Percentiles rank a stretch among this genome's conserved stretches.
These are phyloP conservation scores for Trichoderma hamatum DNA, from an alignment of 2,329 filamentous ascomycete genomes.

Conservation along the genomic window DNA sequence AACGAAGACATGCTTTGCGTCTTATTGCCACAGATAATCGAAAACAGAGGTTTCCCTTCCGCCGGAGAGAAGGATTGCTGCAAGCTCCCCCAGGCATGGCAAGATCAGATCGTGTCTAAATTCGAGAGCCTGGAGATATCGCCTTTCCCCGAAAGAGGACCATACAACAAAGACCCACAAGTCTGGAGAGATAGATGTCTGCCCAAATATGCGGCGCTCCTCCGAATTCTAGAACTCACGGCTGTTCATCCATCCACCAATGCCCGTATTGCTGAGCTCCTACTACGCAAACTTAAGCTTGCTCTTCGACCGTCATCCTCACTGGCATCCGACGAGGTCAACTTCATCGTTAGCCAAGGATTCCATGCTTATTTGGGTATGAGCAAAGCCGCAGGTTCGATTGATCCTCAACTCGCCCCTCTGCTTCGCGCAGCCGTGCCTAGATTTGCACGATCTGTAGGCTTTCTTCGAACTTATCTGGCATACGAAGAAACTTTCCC, in stretches of 20 bases:
- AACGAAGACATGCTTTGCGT: conserved; percentile 72
- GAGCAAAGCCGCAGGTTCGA: conserved; percentile 58
- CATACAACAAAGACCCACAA: conserved; percentile 63
- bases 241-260: conserved; percentile 68
- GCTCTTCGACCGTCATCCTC: conserved; percentile 64
- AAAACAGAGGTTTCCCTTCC: conserved; percentile 57
- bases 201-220: conserved; percentile 68
- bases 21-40: conserved; percentile 67
- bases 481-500: conserved; percentile 53
- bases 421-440: conserved; percentile 67
- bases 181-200: conserved; percentile 66
- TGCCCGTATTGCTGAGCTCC: conserved; percentile 65
- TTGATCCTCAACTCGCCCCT: conserved; percentile 65
- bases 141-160: conserved; percentile 65
- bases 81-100: conserved; percentile 67
- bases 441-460: conserved; percentile 64
- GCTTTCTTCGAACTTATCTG: conserved; percentile 67
- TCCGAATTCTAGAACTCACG: conserved; percentile 64
- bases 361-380: conserved; percentile 73
- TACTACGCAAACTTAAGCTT: conserved; percentile 67
- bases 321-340: conserved; percentile 63
- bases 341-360: conserved; percentile 74
- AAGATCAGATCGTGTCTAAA: conserved; percentile 70
- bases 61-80: conserved; percentile 57
- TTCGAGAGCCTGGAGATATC: conserved; percentile 68